Percentiles rank a stretch among this genome's conserved stretches.
These are phyloP conservation scores for Oxalis stricta DNA, from an alignment of 441 rosid genomes.

Conservation along the genomic window DNA sequence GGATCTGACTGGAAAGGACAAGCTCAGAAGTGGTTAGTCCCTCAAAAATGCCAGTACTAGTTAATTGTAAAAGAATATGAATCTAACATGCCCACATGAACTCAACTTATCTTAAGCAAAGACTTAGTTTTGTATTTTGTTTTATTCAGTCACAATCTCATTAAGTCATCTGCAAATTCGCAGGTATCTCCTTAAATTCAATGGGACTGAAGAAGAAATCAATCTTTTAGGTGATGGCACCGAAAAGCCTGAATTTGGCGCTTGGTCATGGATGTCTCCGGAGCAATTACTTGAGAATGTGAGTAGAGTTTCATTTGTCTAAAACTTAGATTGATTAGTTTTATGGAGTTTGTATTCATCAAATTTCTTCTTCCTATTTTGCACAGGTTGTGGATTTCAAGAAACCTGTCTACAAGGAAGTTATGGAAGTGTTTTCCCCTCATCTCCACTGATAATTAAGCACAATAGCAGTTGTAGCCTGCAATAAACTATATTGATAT, in stretches of 20 bases:
- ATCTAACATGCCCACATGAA: no score
- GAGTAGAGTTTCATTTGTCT: slow-evolving; percentile 11
- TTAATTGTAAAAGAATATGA: no score
- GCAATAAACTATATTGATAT: background rate
- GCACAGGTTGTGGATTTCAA: slow-evolving; percentile 76
- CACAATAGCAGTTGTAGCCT: background rate
- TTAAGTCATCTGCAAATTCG: background rate
- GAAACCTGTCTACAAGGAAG: slow-evolving; percentile 65
- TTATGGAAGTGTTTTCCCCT: slow-evolving; percentile 35
- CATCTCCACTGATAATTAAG: slow-evolving; percentile 23
- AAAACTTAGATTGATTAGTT: background rate
- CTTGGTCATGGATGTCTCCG: slow-evolving; percentile 76
- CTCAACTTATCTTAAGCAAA: no score
- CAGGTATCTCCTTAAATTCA: slow-evolving; percentile 80
- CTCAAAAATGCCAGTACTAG: no score
- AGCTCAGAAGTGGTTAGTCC: slow-evolving; percentile 87
- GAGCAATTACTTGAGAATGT: slow-evolving; percentile 50
- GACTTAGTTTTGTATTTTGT: background rate
- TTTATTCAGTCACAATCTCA: background rate
- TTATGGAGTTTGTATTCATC: background rate
- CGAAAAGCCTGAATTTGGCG: slow-evolving; percentile 79
- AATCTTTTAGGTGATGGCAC: slow-evolving; percentile 75
- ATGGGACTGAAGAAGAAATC: slow-evolving; percentile 70
- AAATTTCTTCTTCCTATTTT: background rate
- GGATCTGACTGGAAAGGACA: slow-evolving; percentile 93